phyloP scores from a whole-genome alignment of 2,329 filamentous ascomycete genomes.

The Teratosphaeria destructans region DNA sequence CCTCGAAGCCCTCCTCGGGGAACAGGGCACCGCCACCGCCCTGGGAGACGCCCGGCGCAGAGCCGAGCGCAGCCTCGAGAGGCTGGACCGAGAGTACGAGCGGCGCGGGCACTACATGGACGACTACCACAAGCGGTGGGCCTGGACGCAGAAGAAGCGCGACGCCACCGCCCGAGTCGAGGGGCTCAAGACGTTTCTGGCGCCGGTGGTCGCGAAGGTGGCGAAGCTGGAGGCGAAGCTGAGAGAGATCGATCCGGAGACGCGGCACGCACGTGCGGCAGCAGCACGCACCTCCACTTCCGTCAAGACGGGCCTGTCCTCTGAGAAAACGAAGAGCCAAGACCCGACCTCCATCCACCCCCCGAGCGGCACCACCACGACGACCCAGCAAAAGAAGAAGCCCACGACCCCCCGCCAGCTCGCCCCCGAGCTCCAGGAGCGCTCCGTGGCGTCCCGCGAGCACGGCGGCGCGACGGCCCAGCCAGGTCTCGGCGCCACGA shows the following conservation, averaged over 20 bases:
- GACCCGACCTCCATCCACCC: background rate
- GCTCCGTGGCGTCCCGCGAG: background rate
- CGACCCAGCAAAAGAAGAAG: background rate
- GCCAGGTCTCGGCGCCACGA: background rate
- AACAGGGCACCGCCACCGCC: background rate
- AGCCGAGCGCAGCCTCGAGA: background rate
- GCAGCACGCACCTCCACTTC: background rate
- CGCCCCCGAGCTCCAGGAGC: background rate
- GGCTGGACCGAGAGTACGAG: background rate
- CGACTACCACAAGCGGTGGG: background rate
- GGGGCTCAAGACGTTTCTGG: background rate
- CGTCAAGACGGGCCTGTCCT: background rate
- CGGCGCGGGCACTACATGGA: background rate
- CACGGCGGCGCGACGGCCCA: background rate
- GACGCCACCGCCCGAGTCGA: background rate
- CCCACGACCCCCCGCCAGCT: background rate
- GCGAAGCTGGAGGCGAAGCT: background rate
- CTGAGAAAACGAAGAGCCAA: background rate
- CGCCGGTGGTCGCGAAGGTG: background rate
- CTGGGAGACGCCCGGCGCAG: background rate
- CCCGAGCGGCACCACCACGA: background rate
- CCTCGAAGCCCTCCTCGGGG: background rate
- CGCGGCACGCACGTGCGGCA: background rate
- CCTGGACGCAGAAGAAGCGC: background rate
- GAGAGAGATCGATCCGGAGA: background rate